These are phyloP conservation scores for Cyberlindnera subsufficiens DNA, from an alignment of 805 yeast genomes.

Conservation along the genomic window DNA sequence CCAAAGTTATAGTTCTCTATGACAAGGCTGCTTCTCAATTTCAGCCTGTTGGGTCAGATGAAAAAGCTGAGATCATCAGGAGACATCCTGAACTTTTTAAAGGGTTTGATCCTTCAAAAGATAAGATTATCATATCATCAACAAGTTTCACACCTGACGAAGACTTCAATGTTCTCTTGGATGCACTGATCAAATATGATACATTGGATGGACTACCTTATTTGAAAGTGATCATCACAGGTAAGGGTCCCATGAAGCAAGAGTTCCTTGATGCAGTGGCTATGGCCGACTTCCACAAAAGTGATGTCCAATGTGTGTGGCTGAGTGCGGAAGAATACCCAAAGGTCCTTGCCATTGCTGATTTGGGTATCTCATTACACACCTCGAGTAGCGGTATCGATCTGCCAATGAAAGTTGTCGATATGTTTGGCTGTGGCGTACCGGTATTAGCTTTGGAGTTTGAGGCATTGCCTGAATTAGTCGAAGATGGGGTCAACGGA, in stretches of 20 bases:
- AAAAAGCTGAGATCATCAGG: constrained; percentile 29
- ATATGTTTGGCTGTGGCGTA: constrained; percentile 91
- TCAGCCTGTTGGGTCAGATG: constrained; percentile 32
- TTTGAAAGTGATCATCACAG: constrained; percentile 79
- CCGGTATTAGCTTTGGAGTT: constrained; percentile 82
- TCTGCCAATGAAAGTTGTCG: constrained; percentile 95
- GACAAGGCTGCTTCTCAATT: constrained; percentile 82
- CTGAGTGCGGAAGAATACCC: constrained; percentile 77
- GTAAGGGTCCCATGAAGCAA: constrained; percentile 82
- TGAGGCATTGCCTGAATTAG: constrained; percentile 74
- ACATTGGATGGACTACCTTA: constrained; percentile 34
- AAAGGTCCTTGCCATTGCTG: constrained; percentile 64
- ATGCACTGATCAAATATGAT: constrained; percentile 54
- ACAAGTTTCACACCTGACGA: constrained; percentile 97
- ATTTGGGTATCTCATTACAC: constrained; percentile 86
- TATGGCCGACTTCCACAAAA: constrained; percentile 37
- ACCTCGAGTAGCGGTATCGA: constrained; percentile 90
- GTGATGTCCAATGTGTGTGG: constrained; percentile 69
- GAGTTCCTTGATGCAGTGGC: constrained; percentile 44
- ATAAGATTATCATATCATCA: constrained; percentile 72
- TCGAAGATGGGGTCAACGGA: constrained; percentile 67
- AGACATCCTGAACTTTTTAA: constrained; percentile 29
- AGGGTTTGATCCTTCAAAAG: constrained; percentile 31
- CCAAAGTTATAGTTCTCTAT: constrained; percentile 59
- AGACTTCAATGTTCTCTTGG: constrained; percentile 64